Evolutionary conservation across 1,284 basidiomycete species (phyloP).

Genomic region (Taiwanofungus camphoratus): DNA sequence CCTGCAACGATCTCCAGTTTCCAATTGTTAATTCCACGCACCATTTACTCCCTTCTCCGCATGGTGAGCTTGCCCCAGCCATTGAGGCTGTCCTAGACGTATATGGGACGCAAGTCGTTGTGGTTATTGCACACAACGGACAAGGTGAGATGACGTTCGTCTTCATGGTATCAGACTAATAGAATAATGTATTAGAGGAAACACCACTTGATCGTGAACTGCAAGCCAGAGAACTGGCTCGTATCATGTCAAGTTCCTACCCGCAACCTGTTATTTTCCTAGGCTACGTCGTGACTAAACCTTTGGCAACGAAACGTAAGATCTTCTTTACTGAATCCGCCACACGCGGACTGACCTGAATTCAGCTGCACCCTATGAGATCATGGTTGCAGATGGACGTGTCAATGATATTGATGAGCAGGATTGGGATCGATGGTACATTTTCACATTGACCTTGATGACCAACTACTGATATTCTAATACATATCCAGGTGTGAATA

Average conservation of each 20-base stretch:
- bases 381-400: slow-evolving; percentile 67
- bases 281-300: slow-evolving; percentile 82
- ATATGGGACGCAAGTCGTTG: slow-evolving; percentile 75
- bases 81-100: slow-evolving; percentile 87
- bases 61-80: slow-evolving; percentile 87
- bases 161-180: neutral
- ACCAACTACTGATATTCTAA: neutral
- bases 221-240: slow-evolving; percentile 79
- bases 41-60: slow-evolving; percentile 85
- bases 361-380: slow-evolving; percentile 78
- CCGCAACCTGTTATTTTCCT: slow-evolving; percentile 83
- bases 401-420: slow-evolving; percentile 73
- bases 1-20: slow-evolving; percentile 43
- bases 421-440: slow-evolving; percentile 69
- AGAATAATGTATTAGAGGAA: slow-evolving; percentile 52
- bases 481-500: slow-evolving; percentile 71
- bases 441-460: slow-evolving; percentile 1
- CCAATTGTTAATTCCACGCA: slow-evolving; percentile 89
- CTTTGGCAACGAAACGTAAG: slow-evolving; percentile 66
- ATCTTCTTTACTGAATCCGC: neutral
- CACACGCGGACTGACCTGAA: neutral
- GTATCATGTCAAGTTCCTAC: slow-evolving; percentile 70
- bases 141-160: slow-evolving; percentile 49
- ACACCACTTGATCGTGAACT: slow-evolving; percentile 85
- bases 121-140: slow-evolving; percentile 88